Evolutionary conservation across 176 grass and related monocot species (phyloP), one percentile per base, ranked within the genome.

Genomic region (Oryza meyeriana): DNA sequence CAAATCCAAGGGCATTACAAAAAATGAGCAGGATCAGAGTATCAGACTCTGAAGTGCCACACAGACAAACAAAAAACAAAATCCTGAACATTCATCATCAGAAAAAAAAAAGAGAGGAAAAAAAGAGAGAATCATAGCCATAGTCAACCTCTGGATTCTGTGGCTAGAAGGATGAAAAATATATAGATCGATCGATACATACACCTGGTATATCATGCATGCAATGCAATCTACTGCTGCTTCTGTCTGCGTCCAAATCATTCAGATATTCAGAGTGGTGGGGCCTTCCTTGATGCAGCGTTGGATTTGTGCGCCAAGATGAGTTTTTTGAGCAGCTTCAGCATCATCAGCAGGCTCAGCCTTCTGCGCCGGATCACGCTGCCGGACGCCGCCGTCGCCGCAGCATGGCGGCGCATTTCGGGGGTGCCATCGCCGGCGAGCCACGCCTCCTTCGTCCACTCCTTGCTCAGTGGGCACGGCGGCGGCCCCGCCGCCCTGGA

Each of bases 271-370:
- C 84, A 90, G 61, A 79, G 74, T 33, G 88, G 68, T 12, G 76
- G 66, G 13, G 64, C 50, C 84, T 73, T 94, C 26, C 35, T 82
- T 8, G 86, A 75, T 26, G 71, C 42, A 55, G 64, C 63, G 35
- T 63, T 64, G 50, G 72, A 82, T 36, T 85, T 92, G 13, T 71
- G 69, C 47, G 75, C 48, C 50, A 91, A 66, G 82, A 97, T 87
- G 64, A 97, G 90, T 78, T 92, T 97, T 88, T 92, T 97, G 59
- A 97, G 72, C 61, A 97, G 81, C 84, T 94, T 87, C 31, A 97
- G 88, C 83, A 94, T 89, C 85, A 84, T 71, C 35, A 97, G 42
- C 66, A 97, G 72, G 80, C 86, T 87, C 65, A 84, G 71, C 80
- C 81, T 85, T 66, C 86, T 29, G 61, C 80, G 86, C 30, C 77